Percentiles rank a stretch among this genome's conserved stretches.
Conservation (phyloP, 306 rosid species). For the Amphicarpaea edgeworthii region DNA sequence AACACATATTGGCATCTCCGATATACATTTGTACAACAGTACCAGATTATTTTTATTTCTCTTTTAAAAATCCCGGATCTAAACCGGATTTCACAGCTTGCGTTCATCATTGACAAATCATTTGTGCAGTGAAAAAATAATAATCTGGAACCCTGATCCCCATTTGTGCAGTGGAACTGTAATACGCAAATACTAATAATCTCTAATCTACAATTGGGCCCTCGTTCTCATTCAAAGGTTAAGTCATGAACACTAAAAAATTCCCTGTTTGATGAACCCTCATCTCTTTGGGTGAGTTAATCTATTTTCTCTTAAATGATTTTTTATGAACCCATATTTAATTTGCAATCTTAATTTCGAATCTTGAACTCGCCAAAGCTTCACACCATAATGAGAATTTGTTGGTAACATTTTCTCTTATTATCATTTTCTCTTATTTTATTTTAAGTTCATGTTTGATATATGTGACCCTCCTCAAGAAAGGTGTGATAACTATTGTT, state of each 20-base stretch:
- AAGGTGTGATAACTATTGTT: no score
- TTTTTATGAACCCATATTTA: no score
- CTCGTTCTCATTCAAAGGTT: background rate
- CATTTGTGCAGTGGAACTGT: background rate
- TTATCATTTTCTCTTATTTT: no score
- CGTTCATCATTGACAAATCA: background rate
- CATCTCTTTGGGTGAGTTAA: background rate
- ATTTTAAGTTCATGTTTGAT: no score
- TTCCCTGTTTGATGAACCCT: background rate
- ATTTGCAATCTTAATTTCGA: background rate
- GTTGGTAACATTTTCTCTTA: background rate
- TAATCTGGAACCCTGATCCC: background rate
- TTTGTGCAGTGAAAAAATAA: background rate
- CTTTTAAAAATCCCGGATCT: background rate
- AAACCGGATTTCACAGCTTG: background rate
- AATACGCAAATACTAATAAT: background rate
- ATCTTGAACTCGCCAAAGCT: background rate
- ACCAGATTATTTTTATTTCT: background rate
- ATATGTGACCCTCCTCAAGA: no score
- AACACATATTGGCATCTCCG: background rate
- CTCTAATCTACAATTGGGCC: background rate
- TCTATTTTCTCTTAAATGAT: background rate
- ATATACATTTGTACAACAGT: constrained; percentile 1
- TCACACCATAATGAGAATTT: background rate
- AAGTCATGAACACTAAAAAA: background rate